A percentile compares a stretch with the other conserved stretches of the same genome.
Evolutionary conservation across 129 eudicot genomes (phyloP).

Genomic region (Gnaphalium uliginosum): DNA sequence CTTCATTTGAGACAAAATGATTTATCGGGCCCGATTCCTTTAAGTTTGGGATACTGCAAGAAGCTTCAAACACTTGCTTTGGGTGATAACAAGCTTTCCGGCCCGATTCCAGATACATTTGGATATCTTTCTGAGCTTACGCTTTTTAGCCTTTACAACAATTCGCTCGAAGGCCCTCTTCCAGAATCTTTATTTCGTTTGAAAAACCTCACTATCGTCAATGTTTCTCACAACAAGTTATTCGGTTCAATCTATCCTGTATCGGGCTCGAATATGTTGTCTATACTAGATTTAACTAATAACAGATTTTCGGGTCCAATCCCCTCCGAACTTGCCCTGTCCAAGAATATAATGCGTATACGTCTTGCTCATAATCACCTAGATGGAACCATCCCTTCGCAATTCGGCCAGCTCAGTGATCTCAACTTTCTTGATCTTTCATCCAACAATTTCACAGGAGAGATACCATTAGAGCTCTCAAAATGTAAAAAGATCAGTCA

Average conservation of each 20-base stretch:
- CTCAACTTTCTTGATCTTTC: slow-evolving; percentile 84
- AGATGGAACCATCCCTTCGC: slow-evolving; percentile 57
- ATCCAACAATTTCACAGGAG: slow-evolving; percentile 64
- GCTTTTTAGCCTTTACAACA: slow-evolving; percentile 79
- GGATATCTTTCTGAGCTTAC: slow-evolving; percentile 63
- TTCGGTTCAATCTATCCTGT: slow-evolving; percentile 64
- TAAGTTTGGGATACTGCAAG: slow-evolving; percentile 78
- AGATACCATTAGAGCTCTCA: slow-evolving; percentile 50
- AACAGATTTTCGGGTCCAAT: slow-evolving; percentile 77
- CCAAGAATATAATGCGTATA: slow-evolving; percentile 61
- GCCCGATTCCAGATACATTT: slow-evolving; percentile 72
- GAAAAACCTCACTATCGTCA: slow-evolving; percentile 71
- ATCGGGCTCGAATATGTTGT: slow-evolving; percentile 55
- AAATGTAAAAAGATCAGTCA: slow-evolving; percentile 61
- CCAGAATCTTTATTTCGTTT: slow-evolving; percentile 70
- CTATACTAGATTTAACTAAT: slow-evolving; percentile 71
- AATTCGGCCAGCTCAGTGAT: slow-evolving; percentile 52
- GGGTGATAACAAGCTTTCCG: slow-evolving; percentile 80
- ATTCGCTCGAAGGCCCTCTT: slow-evolving; percentile 85
- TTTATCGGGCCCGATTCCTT: slow-evolving; percentile 70
- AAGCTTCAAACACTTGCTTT: slow-evolving; percentile 72
- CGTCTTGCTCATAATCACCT: slow-evolving; percentile 77
- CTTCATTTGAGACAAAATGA: slow-evolving; percentile 90
- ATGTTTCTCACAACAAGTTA: slow-evolving; percentile 71
- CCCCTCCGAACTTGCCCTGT: slow-evolving; percentile 66